phyloP scores from a whole-genome alignment of 768 basidiomycete genomes.

The Thelephora aurantiotincta region DNA sequence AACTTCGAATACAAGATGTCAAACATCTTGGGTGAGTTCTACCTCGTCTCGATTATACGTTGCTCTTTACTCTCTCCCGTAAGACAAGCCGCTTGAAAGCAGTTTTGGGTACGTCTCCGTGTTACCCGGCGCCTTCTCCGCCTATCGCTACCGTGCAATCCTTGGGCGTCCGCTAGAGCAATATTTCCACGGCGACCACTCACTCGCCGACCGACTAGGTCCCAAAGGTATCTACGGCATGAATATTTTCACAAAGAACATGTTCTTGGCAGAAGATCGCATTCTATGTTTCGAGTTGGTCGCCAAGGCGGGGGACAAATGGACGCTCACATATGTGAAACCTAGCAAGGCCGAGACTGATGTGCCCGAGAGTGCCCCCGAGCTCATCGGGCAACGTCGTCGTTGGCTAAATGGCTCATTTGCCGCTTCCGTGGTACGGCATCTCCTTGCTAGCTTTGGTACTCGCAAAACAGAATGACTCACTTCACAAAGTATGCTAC shows the following conservation, averaged over 20 bases:
- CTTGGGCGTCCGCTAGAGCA: conserved; percentile 77
- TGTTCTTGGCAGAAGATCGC: conserved; percentile 86
- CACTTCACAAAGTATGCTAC: conserved; percentile 53
- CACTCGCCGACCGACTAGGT: conserved; percentile 82
- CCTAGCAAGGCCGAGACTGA: conserved; percentile 93
- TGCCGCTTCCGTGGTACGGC: conserved; percentile 73
- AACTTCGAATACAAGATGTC: conserved; percentile 99
- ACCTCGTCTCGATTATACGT: conserved; percentile 1
- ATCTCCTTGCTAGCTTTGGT: background rate
- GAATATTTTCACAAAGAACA: conserved; percentile 95
- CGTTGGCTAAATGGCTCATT: conserved; percentile 97
- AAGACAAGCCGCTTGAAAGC: conserved; percentile 89
- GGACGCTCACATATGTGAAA: conserved; percentile 90
- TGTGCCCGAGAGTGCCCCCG: conserved; percentile 85
- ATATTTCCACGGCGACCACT: conserved; percentile 82
- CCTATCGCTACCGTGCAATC: conserved; percentile 89
- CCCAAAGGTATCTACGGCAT: conserved; percentile 91
- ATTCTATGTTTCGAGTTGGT: conserved; percentile 96
- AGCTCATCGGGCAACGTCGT: conserved; percentile 89
- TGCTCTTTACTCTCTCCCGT: conserved; percentile 2
- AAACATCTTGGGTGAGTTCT: conserved; percentile 65
- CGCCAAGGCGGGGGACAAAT: conserved; percentile 74
- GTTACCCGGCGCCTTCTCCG: conserved; percentile 92
- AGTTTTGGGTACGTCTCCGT: conserved; percentile 95
- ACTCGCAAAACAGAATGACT: background rate